phyloP scores from a whole-genome alignment of 2,329 filamentous ascomycete species.

The Escovopsis sp. region DNA sequence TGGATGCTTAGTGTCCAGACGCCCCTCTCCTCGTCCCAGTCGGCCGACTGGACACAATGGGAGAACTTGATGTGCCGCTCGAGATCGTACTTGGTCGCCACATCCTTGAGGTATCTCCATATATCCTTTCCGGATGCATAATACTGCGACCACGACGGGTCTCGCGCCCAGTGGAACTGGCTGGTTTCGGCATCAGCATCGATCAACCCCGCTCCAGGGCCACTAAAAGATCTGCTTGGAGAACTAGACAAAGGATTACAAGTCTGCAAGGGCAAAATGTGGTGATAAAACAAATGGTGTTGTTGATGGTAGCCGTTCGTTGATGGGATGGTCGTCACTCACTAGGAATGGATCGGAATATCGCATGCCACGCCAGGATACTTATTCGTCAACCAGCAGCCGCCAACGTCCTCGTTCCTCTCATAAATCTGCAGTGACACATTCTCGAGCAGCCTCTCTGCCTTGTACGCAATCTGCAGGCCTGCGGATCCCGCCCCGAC shows the following conservation, averaged over 20 bases:
- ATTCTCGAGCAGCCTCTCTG: neutral
- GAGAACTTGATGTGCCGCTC: conserved; percentile 25
- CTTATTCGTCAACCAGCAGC: conserved; percentile 41
- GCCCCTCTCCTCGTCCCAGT: conserved; percentile 28
- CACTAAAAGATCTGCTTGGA: too few relatives aligned
- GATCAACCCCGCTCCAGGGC: neutral
- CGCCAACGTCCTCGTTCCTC: conserved; percentile 37
- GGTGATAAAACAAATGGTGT: too few relatives aligned
- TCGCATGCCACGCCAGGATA: conserved; percentile 42
- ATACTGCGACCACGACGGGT: conserved; percentile 42
- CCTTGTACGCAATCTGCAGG: conserved; percentile 2
- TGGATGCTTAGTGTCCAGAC: conserved; percentile 26
- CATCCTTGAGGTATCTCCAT: conserved; percentile 30
- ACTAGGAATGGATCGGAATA: conserved; percentile 42
- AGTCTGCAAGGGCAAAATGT: too few relatives aligned
- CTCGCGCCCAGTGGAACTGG: conserved; percentile 45
- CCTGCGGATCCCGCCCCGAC: conserved; percentile 3
- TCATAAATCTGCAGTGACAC: conserved; percentile 35
- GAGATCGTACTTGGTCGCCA: conserved; percentile 32
- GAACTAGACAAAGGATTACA: too few relatives aligned
- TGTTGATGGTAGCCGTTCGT: too few relatives aligned
- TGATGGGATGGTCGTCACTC: too few relatives aligned
- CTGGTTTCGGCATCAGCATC: neutral
- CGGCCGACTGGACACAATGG: conserved; percentile 26
- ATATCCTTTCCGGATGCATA: conserved; percentile 40